These are phyloP conservation scores for Pythium dissimile DNA, from an alignment of 352 stramenopile species.

Conservation along the genomic window DNA sequence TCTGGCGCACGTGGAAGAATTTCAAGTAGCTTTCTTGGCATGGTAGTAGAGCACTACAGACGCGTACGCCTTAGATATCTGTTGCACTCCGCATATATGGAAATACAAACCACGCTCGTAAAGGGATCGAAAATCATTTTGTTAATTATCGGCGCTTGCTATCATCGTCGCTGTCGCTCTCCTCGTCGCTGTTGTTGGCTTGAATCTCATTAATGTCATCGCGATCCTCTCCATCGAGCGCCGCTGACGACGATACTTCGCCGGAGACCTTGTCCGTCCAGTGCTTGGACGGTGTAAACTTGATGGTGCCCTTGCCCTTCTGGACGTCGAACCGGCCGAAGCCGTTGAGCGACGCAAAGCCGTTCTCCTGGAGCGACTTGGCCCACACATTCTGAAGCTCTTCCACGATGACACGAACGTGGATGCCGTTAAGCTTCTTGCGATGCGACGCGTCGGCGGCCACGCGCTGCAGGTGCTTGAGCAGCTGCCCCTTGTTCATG, in stretches of 20 bases:
- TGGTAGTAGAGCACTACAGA: too few relatives aligned
- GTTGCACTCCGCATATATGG: too few relatives aligned
- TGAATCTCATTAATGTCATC: slow-evolving; percentile 7
- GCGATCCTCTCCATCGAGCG: slow-evolving; percentile 6
- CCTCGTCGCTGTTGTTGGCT: slow-evolving; percentile 2
- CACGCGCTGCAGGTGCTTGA: slow-evolving; percentile 44
- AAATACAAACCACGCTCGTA: too few relatives aligned
- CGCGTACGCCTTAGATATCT: too few relatives aligned
- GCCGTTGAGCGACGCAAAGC: slow-evolving; percentile 31
- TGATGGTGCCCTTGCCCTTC: slow-evolving; percentile 43
- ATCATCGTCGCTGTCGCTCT: not conserved
- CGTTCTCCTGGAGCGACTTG: slow-evolving; percentile 41
- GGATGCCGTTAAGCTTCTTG: slow-evolving; percentile 40
- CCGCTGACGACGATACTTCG: slow-evolving; percentile 35
- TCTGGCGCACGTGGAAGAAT: slow-evolving; percentile 76
- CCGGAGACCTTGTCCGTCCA: slow-evolving; percentile 37
- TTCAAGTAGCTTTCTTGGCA: slow-evolving; percentile 13
- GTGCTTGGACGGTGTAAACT: slow-evolving; percentile 38
- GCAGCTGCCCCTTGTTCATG: slow-evolving; percentile 44
- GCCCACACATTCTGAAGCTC: slow-evolving; percentile 40
- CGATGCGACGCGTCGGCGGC: slow-evolving; percentile 30
- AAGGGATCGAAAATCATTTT: too few relatives aligned
- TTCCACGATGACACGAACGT: slow-evolving; percentile 40
- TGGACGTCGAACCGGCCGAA: slow-evolving; percentile 45
- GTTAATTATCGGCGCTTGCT: not conserved